phyloP scores from a whole-genome alignment of 306 rosid genomes.

The Quercus dentata region DNA sequence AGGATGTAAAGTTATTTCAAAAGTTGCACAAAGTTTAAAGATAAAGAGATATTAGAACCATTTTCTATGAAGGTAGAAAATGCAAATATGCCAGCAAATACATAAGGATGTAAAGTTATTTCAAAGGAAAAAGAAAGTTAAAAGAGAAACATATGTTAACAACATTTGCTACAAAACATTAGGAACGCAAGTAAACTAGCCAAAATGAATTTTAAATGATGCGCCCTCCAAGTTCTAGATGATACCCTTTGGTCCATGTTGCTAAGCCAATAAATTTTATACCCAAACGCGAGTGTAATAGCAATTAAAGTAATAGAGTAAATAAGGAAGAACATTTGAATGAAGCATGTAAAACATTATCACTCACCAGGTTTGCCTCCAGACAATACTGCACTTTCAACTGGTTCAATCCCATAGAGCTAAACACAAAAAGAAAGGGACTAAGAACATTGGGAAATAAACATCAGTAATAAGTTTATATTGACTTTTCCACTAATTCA shows the following conservation, averaged over 20 bases:
- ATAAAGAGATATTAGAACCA: background rate
- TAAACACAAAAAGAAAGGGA: slow-evolving; percentile 12
- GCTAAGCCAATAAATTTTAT: background rate
- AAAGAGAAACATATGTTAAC: background rate
- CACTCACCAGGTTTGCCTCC: slow-evolving; percentile 92
- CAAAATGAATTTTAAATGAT: background rate
- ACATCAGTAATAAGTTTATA: background rate
- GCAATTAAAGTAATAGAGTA: background rate
- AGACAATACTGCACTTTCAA: slow-evolving; percentile 81
- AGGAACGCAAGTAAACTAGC: background rate
- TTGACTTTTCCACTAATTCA: background rate
- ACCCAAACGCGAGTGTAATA: background rate
- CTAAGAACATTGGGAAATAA: background rate
- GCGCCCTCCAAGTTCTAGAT: background rate
- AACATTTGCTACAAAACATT: background rate
- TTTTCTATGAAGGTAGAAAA: background rate
- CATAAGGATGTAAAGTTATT: background rate
- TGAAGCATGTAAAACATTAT: background rate
- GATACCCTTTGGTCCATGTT: background rate
- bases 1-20: background rate
- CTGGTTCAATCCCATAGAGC: slow-evolving; percentile 86
- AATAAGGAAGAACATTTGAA: background rate
- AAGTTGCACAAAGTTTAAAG: background rate
- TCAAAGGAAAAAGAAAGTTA: background rate
- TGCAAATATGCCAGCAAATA: background rate